Percentiles rank a stretch among this genome's conserved stretches.
Conservation (phyloP, 257 asterid genomes). For the Euphrasia confusa region DNA sequence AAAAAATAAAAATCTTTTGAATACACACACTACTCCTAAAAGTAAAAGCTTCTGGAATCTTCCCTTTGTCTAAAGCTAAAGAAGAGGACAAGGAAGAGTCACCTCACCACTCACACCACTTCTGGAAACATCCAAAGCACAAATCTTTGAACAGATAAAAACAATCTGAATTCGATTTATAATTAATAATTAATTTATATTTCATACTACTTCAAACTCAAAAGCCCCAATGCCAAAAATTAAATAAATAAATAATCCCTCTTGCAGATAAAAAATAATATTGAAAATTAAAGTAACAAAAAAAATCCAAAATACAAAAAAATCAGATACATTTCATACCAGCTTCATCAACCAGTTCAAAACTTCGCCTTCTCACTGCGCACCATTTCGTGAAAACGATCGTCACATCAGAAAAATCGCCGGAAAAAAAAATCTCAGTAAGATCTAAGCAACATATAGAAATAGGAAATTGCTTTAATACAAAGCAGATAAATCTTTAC, state of each 20-base stretch:
- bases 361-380: conserved; percentile 19
- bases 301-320: not conserved
- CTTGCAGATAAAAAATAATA: conserved; percentile 30
- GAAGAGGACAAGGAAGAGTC: conserved; percentile 60
- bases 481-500: not conserved
- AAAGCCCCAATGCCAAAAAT: conserved; percentile 31
- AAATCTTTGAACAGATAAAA: conserved; percentile 28
- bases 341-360: conserved; percentile 26
- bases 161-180: too few relatives aligned
- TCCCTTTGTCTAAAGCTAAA: conserved; percentile 47
- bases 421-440: not conserved
- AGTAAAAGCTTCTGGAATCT: conserved; percentile 41
- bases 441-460: not conserved
- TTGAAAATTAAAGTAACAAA: not conserved
- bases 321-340: conserved; percentile 20
- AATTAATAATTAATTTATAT: conserved; percentile 5
- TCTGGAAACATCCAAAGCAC: conserved; percentile 39
- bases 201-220: conserved; percentile 40
- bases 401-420: conserved; percentile 15
- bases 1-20: too few relatives aligned
- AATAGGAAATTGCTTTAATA: too few relatives aligned
- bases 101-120: conserved; percentile 16
- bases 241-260: conserved; percentile 25
- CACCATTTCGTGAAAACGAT: conserved; percentile 22
- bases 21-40: not conserved